phyloP scores from a whole-genome alignment of 2,329 filamentous ascomycete genomes.

The Bipolaris oryzae region DNA sequence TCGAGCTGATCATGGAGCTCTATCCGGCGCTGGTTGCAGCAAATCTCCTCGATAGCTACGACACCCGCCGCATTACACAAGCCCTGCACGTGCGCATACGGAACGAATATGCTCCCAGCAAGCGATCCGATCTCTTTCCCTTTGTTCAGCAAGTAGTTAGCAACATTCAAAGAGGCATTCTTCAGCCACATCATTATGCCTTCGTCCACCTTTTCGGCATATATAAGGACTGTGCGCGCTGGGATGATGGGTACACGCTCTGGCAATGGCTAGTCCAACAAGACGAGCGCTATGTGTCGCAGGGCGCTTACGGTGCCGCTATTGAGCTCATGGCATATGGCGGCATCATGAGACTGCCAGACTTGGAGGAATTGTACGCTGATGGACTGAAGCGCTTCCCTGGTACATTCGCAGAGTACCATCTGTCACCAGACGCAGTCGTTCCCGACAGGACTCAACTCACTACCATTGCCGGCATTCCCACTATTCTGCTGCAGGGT shows the following conservation, averaged over 20 bases:
- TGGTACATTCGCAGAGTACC: slow-evolving; percentile 54
- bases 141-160: slow-evolving; percentile 50
- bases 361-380: slow-evolving; percentile 55
- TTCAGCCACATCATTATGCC: slow-evolving; percentile 48
- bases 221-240: slow-evolving; percentile 54
- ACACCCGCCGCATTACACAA: slow-evolving; percentile 43
- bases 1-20: slow-evolving; percentile 30
- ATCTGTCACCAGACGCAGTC: slow-evolving; percentile 55
- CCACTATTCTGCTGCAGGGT: slow-evolving; percentile 54
- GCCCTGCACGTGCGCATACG: slow-evolving; percentile 47
- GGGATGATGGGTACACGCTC: slow-evolving; percentile 48
- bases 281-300: slow-evolving; percentile 50
- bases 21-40: slow-evolving; percentile 33
- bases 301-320: slow-evolving; percentile 55
- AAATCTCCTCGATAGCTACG: slow-evolving; percentile 20
- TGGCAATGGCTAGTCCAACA: slow-evolving; percentile 57
- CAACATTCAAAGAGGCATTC: slow-evolving; percentile 45
- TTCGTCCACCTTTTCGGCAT: slow-evolving; percentile 56
- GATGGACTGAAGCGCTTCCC: slow-evolving; percentile 56
- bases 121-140: slow-evolving; percentile 20
- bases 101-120: slow-evolving; percentile 9
- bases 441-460: slow-evolving; percentile 50
- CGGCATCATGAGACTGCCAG: slow-evolving; percentile 45
- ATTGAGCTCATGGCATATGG: slow-evolving; percentile 57
- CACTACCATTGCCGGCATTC: slow-evolving; percentile 44